Conservation (phyloP, 2,329 filamentous ascomycete genomes). For the Tolypocladium album region DNA sequence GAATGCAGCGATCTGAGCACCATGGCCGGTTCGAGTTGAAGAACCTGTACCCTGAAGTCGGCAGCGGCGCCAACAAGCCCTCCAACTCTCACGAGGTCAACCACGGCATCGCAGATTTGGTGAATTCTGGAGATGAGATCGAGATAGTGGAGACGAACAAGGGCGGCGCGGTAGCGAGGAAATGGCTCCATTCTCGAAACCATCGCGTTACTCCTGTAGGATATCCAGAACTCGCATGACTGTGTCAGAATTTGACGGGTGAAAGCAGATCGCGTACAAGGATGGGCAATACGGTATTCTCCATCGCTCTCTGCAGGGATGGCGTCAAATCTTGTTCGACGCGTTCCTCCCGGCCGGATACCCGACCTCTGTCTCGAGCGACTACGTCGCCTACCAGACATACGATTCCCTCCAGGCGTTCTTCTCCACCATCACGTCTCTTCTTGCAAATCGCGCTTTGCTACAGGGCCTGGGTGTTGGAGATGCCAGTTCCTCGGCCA, state of each 20-base stretch:
- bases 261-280: conserved; percentile 1
- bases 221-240: background rate
- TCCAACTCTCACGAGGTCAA: background rate
- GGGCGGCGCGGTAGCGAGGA: conserved; percentile 21
- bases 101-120: conserved; percentile 11
- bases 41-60: background rate
- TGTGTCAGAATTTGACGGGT: background rate
- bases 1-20: background rate
- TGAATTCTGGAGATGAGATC: conserved; percentile 14
- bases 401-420: conserved; percentile 76
- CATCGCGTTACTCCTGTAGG: conserved; percentile 16
- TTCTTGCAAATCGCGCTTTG: conserved; percentile 74
- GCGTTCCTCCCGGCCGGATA: conserved; percentile 83
- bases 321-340: conserved; percentile 39
- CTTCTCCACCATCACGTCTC: conserved; percentile 67
- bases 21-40: background rate
- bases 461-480: conserved; percentile 75
- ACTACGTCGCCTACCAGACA: conserved; percentile 66
- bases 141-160: conserved; percentile 27
- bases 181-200: conserved; percentile 20
- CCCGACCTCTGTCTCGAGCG: conserved; percentile 72
- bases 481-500: conserved; percentile 67
- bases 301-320: conserved; percentile 17
- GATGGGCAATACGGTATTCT: conserved; percentile 12
- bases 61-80: background rate